Conservation (phyloP, 1,284 basidiomycete genomes). For the Irpex sp. region DNA sequence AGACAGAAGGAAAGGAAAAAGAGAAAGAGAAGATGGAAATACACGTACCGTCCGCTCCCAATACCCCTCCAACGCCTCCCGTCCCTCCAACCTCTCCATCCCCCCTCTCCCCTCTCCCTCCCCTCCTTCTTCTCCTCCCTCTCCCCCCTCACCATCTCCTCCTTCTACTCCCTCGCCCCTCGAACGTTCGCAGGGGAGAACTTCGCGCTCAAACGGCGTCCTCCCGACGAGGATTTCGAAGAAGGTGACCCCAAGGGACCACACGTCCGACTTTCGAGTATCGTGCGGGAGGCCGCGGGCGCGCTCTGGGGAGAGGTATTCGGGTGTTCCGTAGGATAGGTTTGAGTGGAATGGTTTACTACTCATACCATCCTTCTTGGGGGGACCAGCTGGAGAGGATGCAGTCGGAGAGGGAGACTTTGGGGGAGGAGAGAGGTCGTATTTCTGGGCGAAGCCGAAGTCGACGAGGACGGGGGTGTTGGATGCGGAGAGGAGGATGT, state of each 20-base stretch:
- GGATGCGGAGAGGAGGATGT: slow-evolving; percentile 75
- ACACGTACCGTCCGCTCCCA: not conserved
- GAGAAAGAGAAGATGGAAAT: not conserved
- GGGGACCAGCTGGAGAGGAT: too few species aligned
- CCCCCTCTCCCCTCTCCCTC: slow-evolving; percentile 10
- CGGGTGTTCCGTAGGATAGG: slow-evolving; percentile 86
- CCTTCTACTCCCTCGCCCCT: slow-evolving; percentile 74
- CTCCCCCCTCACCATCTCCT: slow-evolving; percentile 46
- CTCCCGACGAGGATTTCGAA: slow-evolving; percentile 90
- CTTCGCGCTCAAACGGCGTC: slow-evolving; percentile 81
- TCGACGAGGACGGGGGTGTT: slow-evolving; percentile 84
- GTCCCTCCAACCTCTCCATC: slow-evolving; percentile 6
- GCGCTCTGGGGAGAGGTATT: slow-evolving; percentile 89
- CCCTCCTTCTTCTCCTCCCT: slow-evolving; percentile 34
- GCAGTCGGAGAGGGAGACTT: too few species aligned
- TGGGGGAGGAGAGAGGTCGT: slow-evolving; percentile 44
- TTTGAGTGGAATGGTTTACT: slow-evolving; percentile 63
- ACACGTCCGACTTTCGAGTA: slow-evolving; percentile 89
- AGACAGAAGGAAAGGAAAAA: slow-evolving; percentile 27
- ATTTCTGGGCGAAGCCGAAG: slow-evolving; percentile 89
- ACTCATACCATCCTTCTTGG: too few species aligned
- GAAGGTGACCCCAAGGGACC: slow-evolving; percentile 90
- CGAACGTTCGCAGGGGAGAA: slow-evolving; percentile 68
- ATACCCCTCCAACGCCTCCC: too few species aligned
- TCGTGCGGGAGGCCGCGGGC: slow-evolving; percentile 85